Percentiles rank a stretch among this genome's conserved stretches.
phyloP scores from a whole-genome alignment of 345 rosid species.

The Heritiera fomes region DNA sequence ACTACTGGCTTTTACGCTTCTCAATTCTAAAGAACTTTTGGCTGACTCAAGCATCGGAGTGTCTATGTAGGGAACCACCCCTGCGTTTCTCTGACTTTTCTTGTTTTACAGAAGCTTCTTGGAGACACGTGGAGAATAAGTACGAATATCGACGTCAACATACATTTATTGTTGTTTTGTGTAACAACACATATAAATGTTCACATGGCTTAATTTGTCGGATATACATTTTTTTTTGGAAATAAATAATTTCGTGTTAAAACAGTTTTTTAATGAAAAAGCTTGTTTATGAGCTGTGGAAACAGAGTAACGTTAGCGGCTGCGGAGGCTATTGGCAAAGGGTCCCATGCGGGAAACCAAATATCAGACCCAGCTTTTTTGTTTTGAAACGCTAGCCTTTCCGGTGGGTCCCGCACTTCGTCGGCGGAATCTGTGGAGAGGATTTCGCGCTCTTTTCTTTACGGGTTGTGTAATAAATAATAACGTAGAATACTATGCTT shows the following conservation, averaged over 20 bases:
- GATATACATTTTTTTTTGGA: no score
- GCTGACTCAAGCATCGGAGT: no score
- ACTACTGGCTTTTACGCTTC: no score
- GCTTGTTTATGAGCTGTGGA: neutral
- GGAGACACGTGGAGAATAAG: no score
- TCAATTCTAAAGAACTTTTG: no score
- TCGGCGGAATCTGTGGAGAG: slow-evolving; percentile 21
- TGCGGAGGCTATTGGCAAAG: neutral
- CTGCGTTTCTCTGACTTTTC: no score
- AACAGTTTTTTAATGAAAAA: neutral
- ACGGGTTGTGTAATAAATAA: neutral
- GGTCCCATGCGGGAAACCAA: neutral
- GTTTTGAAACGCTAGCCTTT: neutral
- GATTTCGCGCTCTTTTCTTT: neutral
- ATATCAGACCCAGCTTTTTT: neutral
- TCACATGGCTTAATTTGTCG: no score
- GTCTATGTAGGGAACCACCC: no score
- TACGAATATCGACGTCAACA: no score
- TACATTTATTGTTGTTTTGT: no score
- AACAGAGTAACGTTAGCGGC: neutral
- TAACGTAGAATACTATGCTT: neutral
- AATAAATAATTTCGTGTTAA: neutral
- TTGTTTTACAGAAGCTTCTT: no score
- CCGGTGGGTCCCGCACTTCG: slow-evolving; percentile 9
- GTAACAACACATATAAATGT: no score